Conservation (phyloP, 2,329 filamentous ascomycete species). For the Monosporascus sp. region DNA sequence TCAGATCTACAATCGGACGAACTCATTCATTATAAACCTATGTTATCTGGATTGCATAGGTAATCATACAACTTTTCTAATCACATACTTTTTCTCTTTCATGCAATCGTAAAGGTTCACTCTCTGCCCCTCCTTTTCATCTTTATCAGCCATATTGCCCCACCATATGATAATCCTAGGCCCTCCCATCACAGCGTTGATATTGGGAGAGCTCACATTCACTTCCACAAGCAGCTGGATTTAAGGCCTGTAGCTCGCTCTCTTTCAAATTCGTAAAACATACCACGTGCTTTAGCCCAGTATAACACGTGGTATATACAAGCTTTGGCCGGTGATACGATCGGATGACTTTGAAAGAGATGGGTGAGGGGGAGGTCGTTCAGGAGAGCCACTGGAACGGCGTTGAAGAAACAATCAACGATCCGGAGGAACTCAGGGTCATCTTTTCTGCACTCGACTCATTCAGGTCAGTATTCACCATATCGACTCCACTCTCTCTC, state of each 20-base stretch:
- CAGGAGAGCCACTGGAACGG: conserved; percentile 48
- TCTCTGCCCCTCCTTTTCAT: not conserved
- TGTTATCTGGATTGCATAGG: no score
- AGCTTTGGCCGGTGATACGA: no score
- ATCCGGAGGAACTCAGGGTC: conserved; percentile 75
- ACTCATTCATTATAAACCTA: no score
- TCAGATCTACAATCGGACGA: no score
- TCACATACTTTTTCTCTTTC: no score
- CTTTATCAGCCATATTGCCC: not conserved
- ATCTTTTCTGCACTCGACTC: conserved; percentile 82
- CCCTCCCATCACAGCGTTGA: not conserved
- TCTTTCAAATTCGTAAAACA: no score
- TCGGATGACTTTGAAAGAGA: no score
- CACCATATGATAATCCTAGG: not conserved
- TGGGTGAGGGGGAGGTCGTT: conserved; percentile 6
- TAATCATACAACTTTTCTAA: no score
- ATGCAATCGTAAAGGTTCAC: no score
- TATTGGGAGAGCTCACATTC: not conserved
- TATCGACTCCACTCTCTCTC: conserved; percentile 1
- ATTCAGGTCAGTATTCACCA: conserved; percentile 62
- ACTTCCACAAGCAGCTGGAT: not conserved
- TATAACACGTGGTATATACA: no score
- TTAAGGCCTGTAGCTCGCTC: not conserved
- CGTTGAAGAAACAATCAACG: conserved; percentile 60
- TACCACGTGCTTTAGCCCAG: no score